Conservation (phyloP, 1,284 basidiomycete species). For the Trametes versicolor region DNA sequence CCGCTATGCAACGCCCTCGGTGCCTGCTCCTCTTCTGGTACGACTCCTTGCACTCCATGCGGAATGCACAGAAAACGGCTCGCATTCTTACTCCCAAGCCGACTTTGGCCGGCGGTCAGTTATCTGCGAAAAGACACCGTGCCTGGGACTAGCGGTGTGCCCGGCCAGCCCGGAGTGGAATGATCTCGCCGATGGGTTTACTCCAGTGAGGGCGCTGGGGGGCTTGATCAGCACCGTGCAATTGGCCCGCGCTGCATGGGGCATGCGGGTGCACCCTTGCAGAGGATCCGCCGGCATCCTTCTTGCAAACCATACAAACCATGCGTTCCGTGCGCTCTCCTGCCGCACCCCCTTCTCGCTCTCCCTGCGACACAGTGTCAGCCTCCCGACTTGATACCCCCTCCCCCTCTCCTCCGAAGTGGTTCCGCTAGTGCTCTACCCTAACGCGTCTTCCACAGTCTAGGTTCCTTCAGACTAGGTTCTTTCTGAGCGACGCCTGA, state of each 20-base stretch:
- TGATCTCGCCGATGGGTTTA: constrained; percentile 12
- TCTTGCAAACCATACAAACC: background rate
- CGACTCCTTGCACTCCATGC: background rate
- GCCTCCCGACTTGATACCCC: background rate
- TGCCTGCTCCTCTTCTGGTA: background rate
- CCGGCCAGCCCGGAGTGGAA: constrained; percentile 12
- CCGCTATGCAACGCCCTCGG: constrained; percentile 1
- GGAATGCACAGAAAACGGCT: background rate
- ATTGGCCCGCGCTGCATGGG: background rate
- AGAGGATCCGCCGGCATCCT: background rate
- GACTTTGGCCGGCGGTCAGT: background rate
- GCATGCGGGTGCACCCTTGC: background rate
- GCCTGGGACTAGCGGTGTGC: background rate
- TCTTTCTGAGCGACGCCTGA: background rate
- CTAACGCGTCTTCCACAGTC: background rate
- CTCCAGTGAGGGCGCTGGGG: background rate
- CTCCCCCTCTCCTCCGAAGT: background rate
- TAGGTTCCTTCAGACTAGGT: background rate
- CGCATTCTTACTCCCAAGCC: background rate
- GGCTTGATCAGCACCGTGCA: constrained; percentile 6
- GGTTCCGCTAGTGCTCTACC: background rate
- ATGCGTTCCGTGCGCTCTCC: background rate
- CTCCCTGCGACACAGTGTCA: background rate
- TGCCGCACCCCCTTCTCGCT: background rate
- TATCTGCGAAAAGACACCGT: background rate